phyloP scores from a whole-genome alignment of 139 green algal genomes.

The Ettlia oleoabundans region DNA sequence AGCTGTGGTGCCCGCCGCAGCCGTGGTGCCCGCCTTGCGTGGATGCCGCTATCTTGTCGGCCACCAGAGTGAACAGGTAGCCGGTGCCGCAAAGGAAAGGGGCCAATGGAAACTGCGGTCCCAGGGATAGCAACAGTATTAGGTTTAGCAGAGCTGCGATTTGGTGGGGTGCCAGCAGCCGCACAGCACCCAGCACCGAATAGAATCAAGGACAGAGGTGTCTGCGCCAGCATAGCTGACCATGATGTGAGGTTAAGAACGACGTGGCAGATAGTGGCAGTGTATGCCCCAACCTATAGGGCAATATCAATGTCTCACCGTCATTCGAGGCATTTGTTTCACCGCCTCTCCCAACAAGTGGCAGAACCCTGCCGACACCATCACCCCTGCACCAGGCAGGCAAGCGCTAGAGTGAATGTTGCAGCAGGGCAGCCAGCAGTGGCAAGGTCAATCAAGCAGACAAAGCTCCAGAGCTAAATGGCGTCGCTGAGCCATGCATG shows the following conservation, averaged over 20 bases:
- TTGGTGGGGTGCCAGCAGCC: no score
- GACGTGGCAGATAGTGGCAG: no score
- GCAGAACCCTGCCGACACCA: conserved; percentile 81
- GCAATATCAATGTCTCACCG: no score
- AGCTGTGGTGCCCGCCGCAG: not conserved
- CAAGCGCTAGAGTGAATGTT: no score
- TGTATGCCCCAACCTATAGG: no score
- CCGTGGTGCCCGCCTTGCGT: not conserved
- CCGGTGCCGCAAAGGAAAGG: conserved; percentile 59
- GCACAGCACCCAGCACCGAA: no score
- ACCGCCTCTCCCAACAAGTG: conserved; percentile 69
- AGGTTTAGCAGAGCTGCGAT: no score
- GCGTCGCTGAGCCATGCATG: no score
- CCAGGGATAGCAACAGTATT: no score
- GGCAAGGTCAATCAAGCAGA: not conserved
- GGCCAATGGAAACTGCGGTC: conserved; percentile 59
- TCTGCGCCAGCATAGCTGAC: no score
- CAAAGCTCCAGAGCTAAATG: not conserved
- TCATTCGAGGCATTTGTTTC: conserved; percentile 27
- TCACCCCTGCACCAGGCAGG: conserved; percentile 52
- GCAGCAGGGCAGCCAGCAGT: not conserved
- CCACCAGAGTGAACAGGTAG: conserved; percentile 54
- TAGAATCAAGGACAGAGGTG: no score
- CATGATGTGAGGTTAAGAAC: no score
- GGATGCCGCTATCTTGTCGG: conserved; percentile 3